A percentile compares a stretch with the other conserved stretches of the same genome.
Conservation (phyloP, 441 rosid species). For the Erysimum pusillum region DNA sequence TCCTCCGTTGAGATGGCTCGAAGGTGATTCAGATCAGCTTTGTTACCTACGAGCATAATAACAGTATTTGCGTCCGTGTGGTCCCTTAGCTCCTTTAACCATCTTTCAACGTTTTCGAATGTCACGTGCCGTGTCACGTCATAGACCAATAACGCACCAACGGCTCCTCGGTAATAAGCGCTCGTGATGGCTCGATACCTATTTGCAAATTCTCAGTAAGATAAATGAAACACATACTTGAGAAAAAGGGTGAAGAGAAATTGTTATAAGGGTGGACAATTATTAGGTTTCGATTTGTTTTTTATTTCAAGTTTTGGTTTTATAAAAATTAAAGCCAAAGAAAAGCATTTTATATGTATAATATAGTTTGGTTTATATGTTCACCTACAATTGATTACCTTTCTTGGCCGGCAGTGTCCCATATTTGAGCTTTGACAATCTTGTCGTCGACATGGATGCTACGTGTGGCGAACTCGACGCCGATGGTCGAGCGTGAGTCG, state of each 20-base stretch:
- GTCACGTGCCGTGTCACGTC: conserved; percentile 70
- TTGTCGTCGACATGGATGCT: conserved; percentile 78
- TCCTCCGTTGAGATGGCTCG: conserved; percentile 64
- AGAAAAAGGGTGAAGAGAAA: background rate
- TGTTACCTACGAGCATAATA: conserved; percentile 73
- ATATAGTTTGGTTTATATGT: conserved; percentile 1
- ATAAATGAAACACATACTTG: background rate
- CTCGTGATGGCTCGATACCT: conserved; percentile 80
- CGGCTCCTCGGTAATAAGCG: conserved; percentile 73
- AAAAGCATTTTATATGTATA: background rate
- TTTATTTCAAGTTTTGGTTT: background rate
- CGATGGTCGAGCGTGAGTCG: conserved; percentile 82
- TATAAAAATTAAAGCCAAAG: background rate
- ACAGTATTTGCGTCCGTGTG: conserved; percentile 70
- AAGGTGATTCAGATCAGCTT: conserved; percentile 65
- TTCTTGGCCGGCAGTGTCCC: conserved; percentile 95
- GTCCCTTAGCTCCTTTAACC: conserved; percentile 70
- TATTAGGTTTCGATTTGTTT: background rate
- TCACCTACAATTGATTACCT: conserved; percentile 51
- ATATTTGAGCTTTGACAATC: conserved; percentile 90
- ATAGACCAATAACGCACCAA: conserved; percentile 64
- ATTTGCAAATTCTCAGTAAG: background rate
- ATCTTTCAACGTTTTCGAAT: conserved; percentile 67
- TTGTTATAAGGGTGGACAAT: background rate
- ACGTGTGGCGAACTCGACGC: conserved; percentile 89